Conservation (phyloP, 177 flowering plant genomes). For the Vitis hybrid region DNA sequence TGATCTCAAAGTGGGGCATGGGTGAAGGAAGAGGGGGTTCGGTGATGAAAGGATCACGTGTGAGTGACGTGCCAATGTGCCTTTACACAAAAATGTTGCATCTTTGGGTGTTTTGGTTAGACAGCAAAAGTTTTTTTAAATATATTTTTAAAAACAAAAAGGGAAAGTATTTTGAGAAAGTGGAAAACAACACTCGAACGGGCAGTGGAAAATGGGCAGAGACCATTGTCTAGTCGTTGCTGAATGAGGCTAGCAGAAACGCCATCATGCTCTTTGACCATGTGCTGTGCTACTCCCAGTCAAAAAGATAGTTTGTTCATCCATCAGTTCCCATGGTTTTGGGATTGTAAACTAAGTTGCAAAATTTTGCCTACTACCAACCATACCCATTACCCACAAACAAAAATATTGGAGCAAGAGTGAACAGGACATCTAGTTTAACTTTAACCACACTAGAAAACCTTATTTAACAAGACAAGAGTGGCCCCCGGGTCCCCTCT, state of each 20-base stretch:
- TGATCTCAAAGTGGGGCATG: not conserved
- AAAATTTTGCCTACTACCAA: not conserved
- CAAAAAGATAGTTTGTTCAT: not conserved
- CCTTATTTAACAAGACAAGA: too few relatives aligned
- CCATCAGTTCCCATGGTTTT: slow-evolving; percentile 4
- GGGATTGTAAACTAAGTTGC: not conserved
- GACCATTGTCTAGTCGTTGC: slow-evolving; percentile 1
- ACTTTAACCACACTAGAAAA: too few relatives aligned
- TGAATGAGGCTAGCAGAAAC: not conserved
- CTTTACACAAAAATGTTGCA: not conserved
- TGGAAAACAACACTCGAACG: not conserved
- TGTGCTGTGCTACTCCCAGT: not conserved
- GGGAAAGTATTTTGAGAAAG: not conserved
- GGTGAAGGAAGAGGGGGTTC: not conserved
- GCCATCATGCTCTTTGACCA: not conserved
- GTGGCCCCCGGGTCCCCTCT: too few relatives aligned
- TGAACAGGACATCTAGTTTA: too few relatives aligned
- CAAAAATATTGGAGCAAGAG: too few relatives aligned
- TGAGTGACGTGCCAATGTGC: slow-evolving; percentile 13
- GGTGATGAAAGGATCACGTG: slow-evolving; percentile 9
- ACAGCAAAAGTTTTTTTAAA: not conserved
- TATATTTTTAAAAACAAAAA: not conserved
- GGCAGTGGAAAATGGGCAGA: slow-evolving; percentile 1
- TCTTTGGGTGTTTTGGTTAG: slow-evolving; percentile 1
- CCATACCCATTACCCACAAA: too few relatives aligned